Percentiles rank a stretch among this genome's conserved stretches.
Conservation (phyloP, 257 asterid genomes). For the Fraxinus americana region DNA sequence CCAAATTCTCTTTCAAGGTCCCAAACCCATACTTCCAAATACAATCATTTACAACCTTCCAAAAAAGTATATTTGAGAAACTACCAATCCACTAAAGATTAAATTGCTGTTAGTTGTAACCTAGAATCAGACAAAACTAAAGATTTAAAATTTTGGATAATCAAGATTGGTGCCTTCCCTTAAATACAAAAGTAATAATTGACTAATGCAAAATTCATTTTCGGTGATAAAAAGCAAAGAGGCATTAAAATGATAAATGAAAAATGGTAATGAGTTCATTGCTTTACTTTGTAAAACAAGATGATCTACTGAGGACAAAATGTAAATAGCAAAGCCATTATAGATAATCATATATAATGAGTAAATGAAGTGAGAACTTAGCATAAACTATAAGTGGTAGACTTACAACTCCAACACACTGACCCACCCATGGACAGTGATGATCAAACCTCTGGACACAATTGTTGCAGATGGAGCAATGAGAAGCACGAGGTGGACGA, state of each 20-base stretch:
- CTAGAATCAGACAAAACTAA: neutral
- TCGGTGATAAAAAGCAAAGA: neutral
- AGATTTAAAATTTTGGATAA: neutral
- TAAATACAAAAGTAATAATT: too few species aligned
- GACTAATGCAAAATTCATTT: neutral
- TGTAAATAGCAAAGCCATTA: neutral
- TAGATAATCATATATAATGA: neutral
- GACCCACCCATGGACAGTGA: conserved; percentile 98
- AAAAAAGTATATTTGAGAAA: neutral
- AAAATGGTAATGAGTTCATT: neutral
- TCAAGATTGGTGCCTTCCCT: neutral
- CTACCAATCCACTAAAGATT: neutral
- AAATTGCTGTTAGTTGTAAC: neutral
- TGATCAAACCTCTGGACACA: conserved; percentile 97
- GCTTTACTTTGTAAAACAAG: neutral
- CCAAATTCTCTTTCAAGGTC: neutral
- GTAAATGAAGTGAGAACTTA: neutral
- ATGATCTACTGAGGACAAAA: neutral
- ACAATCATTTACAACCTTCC: neutral
- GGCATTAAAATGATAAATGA: neutral
- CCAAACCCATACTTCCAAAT: neutral
- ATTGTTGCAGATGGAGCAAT: conserved; percentile 95
- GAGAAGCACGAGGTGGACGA: conserved; percentile 95
- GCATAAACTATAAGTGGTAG: too few species aligned
- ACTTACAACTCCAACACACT: conserved; percentile 88